These are phyloP conservation scores for Geotrichum bryndzae DNA, from an alignment of 1,139 yeast species.

Conservation along the genomic window DNA sequence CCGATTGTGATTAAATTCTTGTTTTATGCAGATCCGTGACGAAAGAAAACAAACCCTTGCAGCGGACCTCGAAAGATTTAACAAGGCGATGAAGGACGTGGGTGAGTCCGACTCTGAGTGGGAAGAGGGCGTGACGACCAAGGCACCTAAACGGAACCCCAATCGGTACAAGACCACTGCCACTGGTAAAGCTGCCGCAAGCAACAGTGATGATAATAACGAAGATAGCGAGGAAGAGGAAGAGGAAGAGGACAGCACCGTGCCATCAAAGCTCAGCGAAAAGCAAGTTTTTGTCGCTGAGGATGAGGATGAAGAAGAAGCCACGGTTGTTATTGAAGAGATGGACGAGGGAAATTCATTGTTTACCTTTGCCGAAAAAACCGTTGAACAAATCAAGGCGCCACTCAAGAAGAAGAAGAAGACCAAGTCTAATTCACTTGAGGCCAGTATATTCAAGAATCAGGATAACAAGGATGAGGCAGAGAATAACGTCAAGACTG, in stretches of 20 bases:
- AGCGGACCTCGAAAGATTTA: slow-evolving; percentile 13
- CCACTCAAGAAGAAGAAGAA: slow-evolving; percentile 32
- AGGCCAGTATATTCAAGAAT: slow-evolving; percentile 20
- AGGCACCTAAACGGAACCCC: slow-evolving; percentile 17
- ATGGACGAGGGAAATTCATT: slow-evolving; percentile 23
- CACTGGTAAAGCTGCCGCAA: slow-evolving; percentile 16
- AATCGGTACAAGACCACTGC: slow-evolving; percentile 17
- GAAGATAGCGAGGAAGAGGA: slow-evolving; percentile 22
- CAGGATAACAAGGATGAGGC: neutral
- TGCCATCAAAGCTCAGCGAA: neutral
- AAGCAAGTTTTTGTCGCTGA: slow-evolving; percentile 20
- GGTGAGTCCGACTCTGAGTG: slow-evolving; percentile 11
- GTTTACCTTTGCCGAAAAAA: slow-evolving; percentile 29
- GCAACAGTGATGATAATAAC: slow-evolving; percentile 35
- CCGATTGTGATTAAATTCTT: neutral
- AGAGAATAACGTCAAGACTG: neutral
- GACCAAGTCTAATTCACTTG: slow-evolving; percentile 28
- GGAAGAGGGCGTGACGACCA: slow-evolving; percentile 8
- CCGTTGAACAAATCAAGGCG: slow-evolving; percentile 34
- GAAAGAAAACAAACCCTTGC: slow-evolving; percentile 14
- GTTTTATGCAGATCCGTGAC: slow-evolving; percentile 10
- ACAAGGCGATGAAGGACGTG: slow-evolving; percentile 14
- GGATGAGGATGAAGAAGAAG: slow-evolving; percentile 25
- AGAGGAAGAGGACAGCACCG: neutral
- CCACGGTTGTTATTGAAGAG: slow-evolving; percentile 11